A percentile compares a stretch with the other conserved stretches of the same genome.
phyloP scores from a whole-genome alignment of 495 filamentous ascomycete genomes.

The Ramalina intermedia region DNA sequence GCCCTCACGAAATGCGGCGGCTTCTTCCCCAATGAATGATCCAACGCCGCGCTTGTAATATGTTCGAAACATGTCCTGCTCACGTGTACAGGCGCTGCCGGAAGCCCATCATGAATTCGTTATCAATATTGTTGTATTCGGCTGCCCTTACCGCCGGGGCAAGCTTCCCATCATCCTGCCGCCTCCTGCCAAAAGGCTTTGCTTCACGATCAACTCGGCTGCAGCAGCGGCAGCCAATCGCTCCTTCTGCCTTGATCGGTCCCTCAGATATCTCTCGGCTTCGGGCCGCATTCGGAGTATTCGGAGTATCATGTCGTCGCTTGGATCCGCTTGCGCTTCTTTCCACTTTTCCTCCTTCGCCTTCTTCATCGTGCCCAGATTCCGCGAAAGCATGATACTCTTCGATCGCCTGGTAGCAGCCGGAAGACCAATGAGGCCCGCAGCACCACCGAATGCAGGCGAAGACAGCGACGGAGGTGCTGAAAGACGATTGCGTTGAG shows the following conservation, averaged over 20 bases:
- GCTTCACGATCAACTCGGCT: conserved; percentile 85
- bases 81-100: too few species aligned
- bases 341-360: conserved; percentile 91
- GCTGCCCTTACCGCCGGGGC: conserved; percentile 17
- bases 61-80: too few species aligned
- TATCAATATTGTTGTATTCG: neutral
- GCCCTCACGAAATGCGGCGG: too few species aligned
- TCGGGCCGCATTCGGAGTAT: conserved; percentile 94
- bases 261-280: conserved; percentile 77
- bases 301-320: conserved; percentile 94
- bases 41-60: neutral
- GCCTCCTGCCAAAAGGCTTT: conserved; percentile 66
- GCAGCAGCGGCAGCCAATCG: conserved; percentile 77
- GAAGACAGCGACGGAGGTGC: conserved; percentile 49
- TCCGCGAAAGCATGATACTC: conserved; percentile 87
- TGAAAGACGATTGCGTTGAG: conserved; percentile 51
- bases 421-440: conserved; percentile 54
- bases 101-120: neutral
- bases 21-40: too few species aligned
- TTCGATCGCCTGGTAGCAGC: conserved; percentile 62
- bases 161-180: conserved; percentile 48
- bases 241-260: conserved; percentile 87
- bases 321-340: conserved; percentile 90
- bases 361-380: conserved; percentile 89
- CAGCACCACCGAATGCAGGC: conserved; percentile 36